Evolutionary conservation across 2,329 filamentous ascomycete species (phyloP), one percentile per base, ranked within the genome.

Genomic region (Trichophaea hybrida): DNA sequence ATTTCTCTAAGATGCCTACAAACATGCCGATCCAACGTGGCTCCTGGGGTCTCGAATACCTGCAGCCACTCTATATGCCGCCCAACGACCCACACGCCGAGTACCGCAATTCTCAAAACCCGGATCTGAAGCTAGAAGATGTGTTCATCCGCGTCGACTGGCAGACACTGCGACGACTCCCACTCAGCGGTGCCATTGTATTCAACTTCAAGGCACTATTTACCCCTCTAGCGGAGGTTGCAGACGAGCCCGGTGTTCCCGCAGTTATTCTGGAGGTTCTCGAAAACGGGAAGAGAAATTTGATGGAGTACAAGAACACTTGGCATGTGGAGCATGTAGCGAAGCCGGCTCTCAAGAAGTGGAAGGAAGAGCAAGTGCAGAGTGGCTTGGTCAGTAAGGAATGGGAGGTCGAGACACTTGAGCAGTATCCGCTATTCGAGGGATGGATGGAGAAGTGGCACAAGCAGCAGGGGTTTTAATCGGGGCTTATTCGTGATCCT

Each of bases 171-270:
- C 81, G 88, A 1, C 80, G 88, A 2, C 73, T 94, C 0, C 88
- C 88, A 0, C 74, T 94, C 0, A 88, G 84, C 0, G 86, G 80
- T 0, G 84, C 79, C 0, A 75, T 94, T 1, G 79, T 88, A 0
- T 94, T 94, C 75, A 94, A 93, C 71, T 94, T 91, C 78, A 94
- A 91, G 69, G 87, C 85, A 0, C 72, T 93, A 0, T 94, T 94
- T 72, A 93, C 87, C 0, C 85, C 85, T 0, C 70, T 94, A 0
- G 70, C 76, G 0, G 81, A 85, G 64, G 82, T 94, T 59, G 74
- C 79, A 1, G 76, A 85, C 59, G 88, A 94, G 70, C 80, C 85
- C 0, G 85, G 81, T 51, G 74, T 94, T 0, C 88, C 88, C 0
- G 79, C 78, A 0, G 70, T 94, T 4, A 57, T 88, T 1, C 71